These are phyloP conservation scores for Amoebophrya sp. DNA, from an alignment of 169 alveolate species.

Conservation along the genomic window DNA sequence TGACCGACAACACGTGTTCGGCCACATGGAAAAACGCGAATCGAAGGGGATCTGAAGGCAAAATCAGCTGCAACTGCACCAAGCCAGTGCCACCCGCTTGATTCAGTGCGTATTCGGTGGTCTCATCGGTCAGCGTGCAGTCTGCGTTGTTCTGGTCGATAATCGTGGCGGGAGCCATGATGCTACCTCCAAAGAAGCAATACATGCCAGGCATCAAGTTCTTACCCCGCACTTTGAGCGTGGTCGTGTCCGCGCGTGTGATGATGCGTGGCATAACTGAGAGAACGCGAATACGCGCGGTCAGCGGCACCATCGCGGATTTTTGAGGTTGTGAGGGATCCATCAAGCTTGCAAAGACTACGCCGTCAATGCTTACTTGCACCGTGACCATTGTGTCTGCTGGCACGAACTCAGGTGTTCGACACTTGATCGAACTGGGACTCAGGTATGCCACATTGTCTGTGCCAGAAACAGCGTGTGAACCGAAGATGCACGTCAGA, in stretches of 20 bases:
- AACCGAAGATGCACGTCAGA: not conserved
- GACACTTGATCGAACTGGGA: not conserved
- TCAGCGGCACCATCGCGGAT: constrained; percentile 1
- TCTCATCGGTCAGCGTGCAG: constrained; percentile 15
- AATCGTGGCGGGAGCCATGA: not conserved
- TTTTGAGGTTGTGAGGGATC: not conserved
- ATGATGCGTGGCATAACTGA: not conserved
- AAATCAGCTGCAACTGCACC: constrained; percentile 1
- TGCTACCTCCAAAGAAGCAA: not conserved
- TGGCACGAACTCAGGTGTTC: not conserved
- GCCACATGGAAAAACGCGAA: constrained; percentile 21
- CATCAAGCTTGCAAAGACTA: not conserved
- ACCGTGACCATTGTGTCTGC: not conserved
- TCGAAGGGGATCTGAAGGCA: not conserved
- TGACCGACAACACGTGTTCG: not conserved
- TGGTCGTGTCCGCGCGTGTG: not conserved
- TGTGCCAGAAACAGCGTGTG: not conserved
- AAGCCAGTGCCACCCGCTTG: not conserved
- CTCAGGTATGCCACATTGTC: constrained; percentile 21
- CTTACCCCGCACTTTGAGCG: not conserved
- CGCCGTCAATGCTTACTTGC: not conserved
- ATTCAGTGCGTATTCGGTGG: not conserved
- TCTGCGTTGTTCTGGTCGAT: constrained; percentile 24
- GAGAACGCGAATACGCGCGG: not conserved
- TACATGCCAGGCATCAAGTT: not conserved